Base-by-base conservation (phyloP, 768 basidiomycete species). In the Hebeloma cylindrosporum region DNA sequence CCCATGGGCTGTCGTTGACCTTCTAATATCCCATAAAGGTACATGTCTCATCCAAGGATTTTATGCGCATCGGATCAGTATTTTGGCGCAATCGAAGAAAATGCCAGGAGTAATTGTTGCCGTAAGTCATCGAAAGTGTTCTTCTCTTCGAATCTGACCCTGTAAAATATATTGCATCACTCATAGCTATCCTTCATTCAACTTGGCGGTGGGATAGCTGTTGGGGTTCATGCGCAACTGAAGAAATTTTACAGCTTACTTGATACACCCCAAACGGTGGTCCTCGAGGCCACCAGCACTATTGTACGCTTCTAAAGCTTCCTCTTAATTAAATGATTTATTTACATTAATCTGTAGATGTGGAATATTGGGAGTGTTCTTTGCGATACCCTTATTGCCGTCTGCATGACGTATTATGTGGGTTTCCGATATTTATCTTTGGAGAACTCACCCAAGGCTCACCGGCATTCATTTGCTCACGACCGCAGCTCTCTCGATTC, bases 301-400 rank as follows among this genome's bases (percentile, higher is more conserved):
- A n/a, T n/a, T n/a, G n/a, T n/a, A n/a, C n/a, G n/a, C n/a, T n/a
- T n/a, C n/a, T n/a, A n/a, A n/a, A n/a, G n/a, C n/a, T n/a, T n/a
- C n/a, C n/a, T n/a, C n/a, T n/a, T n/a, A n/a, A n/a, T 13, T 3
- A 1, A 17, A 29, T 18, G 23, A n/a, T n/a, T n/a, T n/a, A n/a
- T n/a, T n/a, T n/a, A n/a, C n/a, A n/a, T n/a, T n/a, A n/a, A n/a
- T n/a, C n/a, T n/a, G n/a, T n/a, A n/a, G n/a, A n/a, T n/a, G n/a
- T n/a, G 52, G 44, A 54, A 28, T 48, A 49, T 10, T 40, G 45
- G 45, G 2, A 54, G 52, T 25, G 45, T 46, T 2, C 36, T 44
- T 5, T 54, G 52, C 37, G 45, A 54, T 35, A 36, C 50, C 9
- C 37, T 50, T 10, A 54, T 54, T 32, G 48, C 52, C 8, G 45